Percentiles rank a stretch among this genome's conserved stretches.
These are phyloP conservation scores for Prunella vulgaris DNA, from an alignment of 257 asterid species.

Conservation along the genomic window DNA sequence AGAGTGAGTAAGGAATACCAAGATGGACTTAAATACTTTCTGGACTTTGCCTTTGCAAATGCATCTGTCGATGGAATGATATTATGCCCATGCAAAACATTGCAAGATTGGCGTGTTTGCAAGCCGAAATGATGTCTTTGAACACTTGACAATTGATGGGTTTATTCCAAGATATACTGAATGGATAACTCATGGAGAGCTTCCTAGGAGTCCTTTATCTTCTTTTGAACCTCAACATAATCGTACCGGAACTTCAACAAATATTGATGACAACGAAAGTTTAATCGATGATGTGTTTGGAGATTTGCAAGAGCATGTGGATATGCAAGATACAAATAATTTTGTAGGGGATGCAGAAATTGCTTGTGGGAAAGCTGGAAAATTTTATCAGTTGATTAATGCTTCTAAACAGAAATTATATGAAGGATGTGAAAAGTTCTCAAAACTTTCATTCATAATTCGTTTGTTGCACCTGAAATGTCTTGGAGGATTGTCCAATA, in stretches of 20 bases:
- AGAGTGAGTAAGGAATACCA: too few species aligned
- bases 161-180: too few species aligned
- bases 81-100: too few species aligned
- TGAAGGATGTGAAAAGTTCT: neutral
- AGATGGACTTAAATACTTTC: neutral
- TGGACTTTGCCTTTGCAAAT: neutral
- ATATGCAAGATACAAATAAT: neutral
- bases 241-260: neutral
- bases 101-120: neutral
- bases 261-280: neutral
- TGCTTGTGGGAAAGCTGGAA: neutral
- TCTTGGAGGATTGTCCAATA: too few species aligned
- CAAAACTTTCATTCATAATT: too few species aligned
- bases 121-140: neutral
- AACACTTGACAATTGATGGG: too few species aligned
- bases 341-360: neutral
- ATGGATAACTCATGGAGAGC: too few species aligned
- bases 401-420: neutral
- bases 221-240: neutral
- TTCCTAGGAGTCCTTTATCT: too few species aligned
- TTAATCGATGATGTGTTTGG: neutral
- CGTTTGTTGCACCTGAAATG: too few species aligned
- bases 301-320: neutral
- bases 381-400: neutral
- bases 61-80: neutral